Base-by-base conservation (phyloP, 2,329 filamentous ascomycete species). In the Calycina marina region DNA sequence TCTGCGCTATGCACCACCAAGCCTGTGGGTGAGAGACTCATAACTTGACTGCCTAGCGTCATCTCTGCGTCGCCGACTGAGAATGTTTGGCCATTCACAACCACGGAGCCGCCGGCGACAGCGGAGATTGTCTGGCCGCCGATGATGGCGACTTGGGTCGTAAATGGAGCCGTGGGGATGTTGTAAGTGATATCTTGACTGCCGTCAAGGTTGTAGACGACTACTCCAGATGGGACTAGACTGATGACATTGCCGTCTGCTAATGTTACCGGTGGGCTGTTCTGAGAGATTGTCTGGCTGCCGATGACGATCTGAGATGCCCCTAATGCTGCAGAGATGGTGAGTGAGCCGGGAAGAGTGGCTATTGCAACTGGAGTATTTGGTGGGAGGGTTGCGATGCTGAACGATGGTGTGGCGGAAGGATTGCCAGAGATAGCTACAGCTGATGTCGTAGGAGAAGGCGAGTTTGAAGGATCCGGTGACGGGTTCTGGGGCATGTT, bases 341-440 rank as follows among this genome's bases (percentile, higher is more conserved):
- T n/a, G n/a, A n/a, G n/a, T 2, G 14, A 13, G 12, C 15, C 26
- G 9, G 14, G 20, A 4, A 38, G 14, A n/a, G 28, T 38, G 5
- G 14, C 32, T 3, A 32, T 32, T 8, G 33, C 14, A 10, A 35
- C 29, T 13, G 25, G 31, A 5, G 27, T 5, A 12, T 5, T 30
- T 13, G 31, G 25, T 30, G 39, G 34, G 20, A 34, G 25, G 10
- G 30, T 16, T 27, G 33, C 16, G 8, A 28, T 32, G 4, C 25
- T 31, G 11, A 10, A 15, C 6, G 27, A n/a, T n/a, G n/a, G n/a
- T n/a, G n/a, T n/a, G n/a, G n/a, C n/a, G n/a, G n/a, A n/a, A n/a
- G n/a, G n/a, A n/a, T n/a, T n/a, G n/a, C n/a, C n/a, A n/a, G n/a
- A n/a, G n/a, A n/a, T n/a, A n/a, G n/a, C n/a, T n/a, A n/a, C n/a